Evolutionary conservation across 2,329 filamentous ascomycete genomes (phyloP), one percentile per base, ranked within the genome.

Genomic region (Aspergillus proliferans): DNA sequence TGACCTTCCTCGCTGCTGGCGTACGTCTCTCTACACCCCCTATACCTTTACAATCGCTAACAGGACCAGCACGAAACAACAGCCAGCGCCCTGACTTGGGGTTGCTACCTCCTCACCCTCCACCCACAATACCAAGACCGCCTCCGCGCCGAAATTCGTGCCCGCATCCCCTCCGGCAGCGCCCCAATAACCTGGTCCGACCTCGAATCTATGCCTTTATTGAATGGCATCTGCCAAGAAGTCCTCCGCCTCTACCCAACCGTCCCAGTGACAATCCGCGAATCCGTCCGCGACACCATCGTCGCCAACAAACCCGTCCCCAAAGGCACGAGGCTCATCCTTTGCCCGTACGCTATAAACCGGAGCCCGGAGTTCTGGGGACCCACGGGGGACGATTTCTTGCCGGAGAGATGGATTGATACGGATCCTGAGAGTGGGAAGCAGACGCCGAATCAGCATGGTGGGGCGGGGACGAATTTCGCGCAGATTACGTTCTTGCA

Each of bases 151-250:
- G 79, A 81, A 52, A 67, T 82, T 34, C 74, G 74, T 28, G 46
- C 65, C 1, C 61, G 70, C 1, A 71, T 80, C 6, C 71, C 77
- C 4, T 69, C 70, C 6, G 59, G 52, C n/a, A 53, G 59, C 7
- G 48, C 49, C 24, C 48, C 51, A n/a, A 59, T 68, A 48, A 61
- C 58, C 12, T 58, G 59, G 52, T 44, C 47, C 9, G 64, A 67
- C 42, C 63, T 93, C 53, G 87, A 93, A 70, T 76, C 75, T 46
- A 78, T 92, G 64, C 83, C 85, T 3, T 90, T 90, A 61, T 80
- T 92, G 40, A 84, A 88, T 63, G 88, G 87, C 24, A 82, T 94
- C 9, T 84, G 85, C 64, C 84, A 80, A 61, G 89, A 95, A 70
- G 79, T 85, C 7, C 78, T 93, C 14, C 70, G 71, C 9, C 59